Percentiles rank a stretch among this genome's conserved stretches.
phyloP scores from a whole-genome alignment of 129 eudicot species.

The Tagetes patula region DNA sequence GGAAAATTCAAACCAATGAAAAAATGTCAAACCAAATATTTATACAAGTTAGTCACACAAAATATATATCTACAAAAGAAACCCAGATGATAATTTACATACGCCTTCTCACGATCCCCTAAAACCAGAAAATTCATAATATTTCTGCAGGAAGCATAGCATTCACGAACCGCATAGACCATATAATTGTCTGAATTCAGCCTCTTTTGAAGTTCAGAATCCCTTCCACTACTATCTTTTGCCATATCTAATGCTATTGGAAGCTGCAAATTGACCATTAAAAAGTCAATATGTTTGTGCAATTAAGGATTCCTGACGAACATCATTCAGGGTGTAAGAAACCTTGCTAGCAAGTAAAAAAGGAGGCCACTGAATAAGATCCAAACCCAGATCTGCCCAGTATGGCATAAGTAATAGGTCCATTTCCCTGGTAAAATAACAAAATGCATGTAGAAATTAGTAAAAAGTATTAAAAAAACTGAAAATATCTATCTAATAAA shows the following conservation, averaged over 20 bases:
- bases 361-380: conserved; percentile 94
- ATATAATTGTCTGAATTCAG: conserved; percentile 66
- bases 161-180: conserved; percentile 78
- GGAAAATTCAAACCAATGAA: conserved; percentile 18
- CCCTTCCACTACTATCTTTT: conserved; percentile 85
- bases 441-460: conserved; percentile 11
- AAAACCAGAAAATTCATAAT: conserved; percentile 62
- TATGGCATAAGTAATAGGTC: conserved; percentile 77
- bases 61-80: too few relatives aligned
- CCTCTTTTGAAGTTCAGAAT: conserved; percentile 79
- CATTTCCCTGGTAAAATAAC: conserved; percentile 58
- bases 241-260: conserved; percentile 99
- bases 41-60: conserved; percentile 12
- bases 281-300: conserved; percentile 17
- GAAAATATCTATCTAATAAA: too few relatives aligned
- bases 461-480: not conserved
- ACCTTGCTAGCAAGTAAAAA: conserved; percentile 97
- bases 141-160: conserved; percentile 84
- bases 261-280: conserved; percentile 50
- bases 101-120: conserved; percentile 73
- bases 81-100: conserved; percentile 36
- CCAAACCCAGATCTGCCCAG: conserved; percentile 69
- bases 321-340: conserved; percentile 1
- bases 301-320: conserved; percentile 18
- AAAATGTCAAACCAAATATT: not conserved